Evolutionary conservation across 169 alveolate genomes (phyloP).

Genomic region (Plasmodium relictum): DNA sequence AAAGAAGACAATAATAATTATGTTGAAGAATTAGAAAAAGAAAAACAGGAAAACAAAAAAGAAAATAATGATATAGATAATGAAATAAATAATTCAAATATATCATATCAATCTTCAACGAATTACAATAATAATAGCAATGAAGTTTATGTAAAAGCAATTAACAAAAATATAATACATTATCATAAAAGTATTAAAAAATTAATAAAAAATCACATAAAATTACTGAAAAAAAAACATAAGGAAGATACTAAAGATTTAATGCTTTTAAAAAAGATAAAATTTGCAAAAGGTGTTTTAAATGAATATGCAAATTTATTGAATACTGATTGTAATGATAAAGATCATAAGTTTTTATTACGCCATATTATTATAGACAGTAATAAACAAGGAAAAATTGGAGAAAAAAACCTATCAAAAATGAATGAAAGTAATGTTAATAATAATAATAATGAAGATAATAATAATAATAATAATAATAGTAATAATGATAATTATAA

Average conservation of each 20-base stretch:
- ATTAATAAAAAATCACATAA: slow-evolving; percentile 10
- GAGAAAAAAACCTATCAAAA: neutral
- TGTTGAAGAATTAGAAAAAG: neutral
- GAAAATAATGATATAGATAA: neutral
- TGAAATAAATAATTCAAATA: neutral
- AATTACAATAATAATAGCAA: neutral
- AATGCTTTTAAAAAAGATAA: slow-evolving; percentile 26
- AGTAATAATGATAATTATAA: neutral
- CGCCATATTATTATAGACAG: slow-evolving; percentile 4
- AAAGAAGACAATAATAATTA: too few species aligned
- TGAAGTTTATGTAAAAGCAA: neutral
- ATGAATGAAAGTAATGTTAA: too few species aligned
- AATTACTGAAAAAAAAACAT: slow-evolving; percentile 6
- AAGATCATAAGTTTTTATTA: neutral
- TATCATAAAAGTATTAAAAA: slow-evolving; percentile 30
- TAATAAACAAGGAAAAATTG: neutral
- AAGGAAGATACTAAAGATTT: slow-evolving; percentile 26
- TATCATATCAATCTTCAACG: neutral
- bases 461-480: too few species aligned
- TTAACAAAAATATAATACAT: slow-evolving; percentile 1
- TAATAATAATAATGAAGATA: too few species aligned
- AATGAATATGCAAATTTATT: slow-evolving; percentile 20
- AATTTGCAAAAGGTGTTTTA: slow-evolving; percentile 36
- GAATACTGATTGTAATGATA: neutral
- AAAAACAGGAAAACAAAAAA: neutral